These are phyloP conservation scores for Schwanniomyces occidentalis DNA, from an alignment of 805 yeast genomes.

Conservation along the genomic window DNA sequence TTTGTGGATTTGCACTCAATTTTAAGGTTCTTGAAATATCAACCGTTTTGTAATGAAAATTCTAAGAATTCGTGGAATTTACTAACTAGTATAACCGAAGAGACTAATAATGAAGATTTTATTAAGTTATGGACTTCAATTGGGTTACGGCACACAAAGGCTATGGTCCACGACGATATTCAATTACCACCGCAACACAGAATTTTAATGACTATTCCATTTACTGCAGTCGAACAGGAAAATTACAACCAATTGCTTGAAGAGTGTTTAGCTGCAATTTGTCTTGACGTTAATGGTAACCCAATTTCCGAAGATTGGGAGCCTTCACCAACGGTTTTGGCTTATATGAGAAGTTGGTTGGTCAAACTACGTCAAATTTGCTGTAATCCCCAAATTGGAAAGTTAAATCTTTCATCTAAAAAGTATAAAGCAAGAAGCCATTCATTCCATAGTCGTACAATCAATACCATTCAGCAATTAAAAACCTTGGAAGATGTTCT, in stretches of 20 bases:
- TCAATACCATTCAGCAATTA: conserved; percentile 27
- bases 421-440: conserved; percentile 21
- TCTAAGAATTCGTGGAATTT: conserved; percentile 43
- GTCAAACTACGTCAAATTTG: conserved; percentile 72
- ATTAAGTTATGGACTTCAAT: conserved; percentile 50
- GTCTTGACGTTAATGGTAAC: conserved; percentile 51
- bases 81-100: conserved; percentile 13
- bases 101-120: conserved; percentile 27
- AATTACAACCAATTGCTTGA: conserved; percentile 67
- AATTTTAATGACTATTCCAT: conserved; percentile 66
- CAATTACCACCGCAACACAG: conserved; percentile 77
- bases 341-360: conserved; percentile 68
- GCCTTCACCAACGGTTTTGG: conserved; percentile 40
- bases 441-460: conserved; percentile 10
- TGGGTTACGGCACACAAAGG: conserved; percentile 79
- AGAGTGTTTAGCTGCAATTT: conserved; percentile 59
- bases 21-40: conserved; percentile 60
- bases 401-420: conserved; percentile 22
- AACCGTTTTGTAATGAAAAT: conserved; percentile 60
- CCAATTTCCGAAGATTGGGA: conserved; percentile 53
- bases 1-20: conserved; percentile 71
- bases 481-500: conserved; percentile 66
- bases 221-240: conserved; percentile 82
- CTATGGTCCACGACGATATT: conserved; percentile 77
- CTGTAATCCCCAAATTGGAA: conserved; percentile 68